Evolutionary conservation across 768 basidiomycete genomes (phyloP).

Genomic region (Leucosporidium scottii): DNA sequence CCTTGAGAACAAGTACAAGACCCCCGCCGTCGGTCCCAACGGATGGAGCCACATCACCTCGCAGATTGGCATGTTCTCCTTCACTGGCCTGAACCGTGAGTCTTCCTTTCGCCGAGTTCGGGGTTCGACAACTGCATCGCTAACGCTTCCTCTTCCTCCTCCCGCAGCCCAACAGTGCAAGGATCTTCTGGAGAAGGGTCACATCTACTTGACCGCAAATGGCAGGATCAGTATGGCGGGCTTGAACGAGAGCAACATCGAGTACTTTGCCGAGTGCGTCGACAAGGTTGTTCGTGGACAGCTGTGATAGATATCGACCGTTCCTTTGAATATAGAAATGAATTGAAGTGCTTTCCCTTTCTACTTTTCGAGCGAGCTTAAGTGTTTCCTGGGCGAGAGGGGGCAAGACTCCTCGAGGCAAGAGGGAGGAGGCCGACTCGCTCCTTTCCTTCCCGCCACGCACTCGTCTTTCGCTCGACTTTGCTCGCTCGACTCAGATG

Average conservation of each 20-base stretch:
- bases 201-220: constrained; percentile 89
- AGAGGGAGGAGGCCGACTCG: too few relatives aligned
- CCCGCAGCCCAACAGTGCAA: constrained; percentile 62
- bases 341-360: too few relatives aligned
- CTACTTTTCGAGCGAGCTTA: too few relatives aligned
- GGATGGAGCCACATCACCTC: constrained; percentile 85
- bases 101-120: not conserved
- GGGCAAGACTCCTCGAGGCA: too few relatives aligned
- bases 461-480: too few relatives aligned
- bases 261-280: constrained; percentile 82
- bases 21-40: constrained; percentile 49
- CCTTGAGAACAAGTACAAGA: constrained; percentile 68
- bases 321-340: too few relatives aligned
- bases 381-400: too few relatives aligned
- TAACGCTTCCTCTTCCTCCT: not conserved
- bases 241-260: constrained; percentile 71
- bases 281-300: constrained; percentile 49
- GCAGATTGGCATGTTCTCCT: constrained; percentile 82
- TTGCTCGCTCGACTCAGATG: too few relatives aligned
- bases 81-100: constrained; percentile 63
- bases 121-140: not conserved
- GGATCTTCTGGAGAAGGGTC: constrained; percentile 73
- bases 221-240: constrained; percentile 91
- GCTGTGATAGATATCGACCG: too few relatives aligned
- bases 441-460: too few relatives aligned